These are phyloP conservation scores for Nothophoma quercina DNA, from an alignment of 2,329 filamentous ascomycete genomes.

Conservation along the genomic window DNA sequence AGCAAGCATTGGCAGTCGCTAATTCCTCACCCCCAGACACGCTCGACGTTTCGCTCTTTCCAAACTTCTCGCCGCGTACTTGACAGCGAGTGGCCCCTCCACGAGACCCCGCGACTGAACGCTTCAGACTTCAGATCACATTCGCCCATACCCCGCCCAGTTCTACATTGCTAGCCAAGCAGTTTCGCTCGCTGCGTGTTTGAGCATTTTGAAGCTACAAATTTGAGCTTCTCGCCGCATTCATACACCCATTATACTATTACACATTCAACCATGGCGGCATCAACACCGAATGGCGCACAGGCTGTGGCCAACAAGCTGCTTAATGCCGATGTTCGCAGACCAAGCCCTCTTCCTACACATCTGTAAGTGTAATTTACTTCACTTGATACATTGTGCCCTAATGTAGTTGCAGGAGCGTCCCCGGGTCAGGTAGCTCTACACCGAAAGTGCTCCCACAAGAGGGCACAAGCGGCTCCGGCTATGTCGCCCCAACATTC, in stretches of 20 bases:
- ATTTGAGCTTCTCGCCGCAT: not conserved
- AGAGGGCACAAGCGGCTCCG: slow-evolving; percentile 77
- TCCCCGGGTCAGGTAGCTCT: slow-evolving; percentile 65
- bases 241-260: not conserved
- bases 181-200: slow-evolving; percentile 18
- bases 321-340: slow-evolving; percentile 62
- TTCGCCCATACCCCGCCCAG: slow-evolving; percentile 20
- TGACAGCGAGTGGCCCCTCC: slow-evolving; percentile 16
- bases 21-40: slow-evolving; percentile 17
- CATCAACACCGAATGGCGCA: slow-evolving; percentile 42
- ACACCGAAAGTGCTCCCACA: slow-evolving; percentile 79
- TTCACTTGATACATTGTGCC: too few relatives aligned
- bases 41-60: slow-evolving; percentile 12
- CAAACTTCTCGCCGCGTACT: slow-evolving; percentile 4
- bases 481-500: slow-evolving; percentile 94
- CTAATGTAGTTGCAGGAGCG: too few relatives aligned
- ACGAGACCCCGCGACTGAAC: slow-evolving; percentile 14
- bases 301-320: slow-evolving; percentile 57
- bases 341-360: slow-evolving; percentile 82
- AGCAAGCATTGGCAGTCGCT: slow-evolving; percentile 8
- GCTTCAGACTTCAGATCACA: slow-evolving; percentile 13
- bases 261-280: slow-evolving; percentile 36
- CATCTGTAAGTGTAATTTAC: too few relatives aligned
- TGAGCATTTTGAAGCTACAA: slow-evolving; percentile 8
- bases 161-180: slow-evolving; percentile 19